Base-by-base conservation (phyloP, 768 basidiomycete genomes). In the Hemileccinum impolitum region DNA sequence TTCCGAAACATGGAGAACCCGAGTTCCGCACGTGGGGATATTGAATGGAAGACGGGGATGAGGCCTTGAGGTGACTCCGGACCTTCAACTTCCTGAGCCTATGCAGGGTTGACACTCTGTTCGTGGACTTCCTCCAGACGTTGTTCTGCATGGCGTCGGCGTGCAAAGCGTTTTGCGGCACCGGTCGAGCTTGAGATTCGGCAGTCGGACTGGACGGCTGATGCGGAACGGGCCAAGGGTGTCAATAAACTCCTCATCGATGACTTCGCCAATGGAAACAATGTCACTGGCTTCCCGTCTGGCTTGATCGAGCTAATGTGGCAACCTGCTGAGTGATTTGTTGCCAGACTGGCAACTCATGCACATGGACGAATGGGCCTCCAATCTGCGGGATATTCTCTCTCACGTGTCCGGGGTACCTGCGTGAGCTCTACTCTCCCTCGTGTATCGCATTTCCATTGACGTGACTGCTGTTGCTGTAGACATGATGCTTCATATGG, bases 341-440 rank as follows among this genome's bases (percentile, higher is more conserved):
- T 59, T 78, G 2, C 74, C 73, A 0, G 66, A 60, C 14, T 79
- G 77, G 75, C 43, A 54, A 45, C 65, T 76, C n/a, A 62, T 63
- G 55, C 65, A 76, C n/a, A 62, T 63, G 55, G 74, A 78, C 52
- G 53, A 25, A 10, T 73, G 68, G 66, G 72, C 74, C 0, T 70
- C 59, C 4, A 70, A 62, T 38, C 19, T 74, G 7, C 57, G 62
- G 4, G 73, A 75, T 50, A 61, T 68, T 2, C 52, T 74, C n/a
- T 59, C 71, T 3, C 76, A 76, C 25, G 61, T 70, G 12, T 68
- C 72, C 19, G 77, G 76, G 7, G 5, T 78, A 7, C 64, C 65
- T 2, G 56, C 68, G 73, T 74, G 31, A 38, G 54, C 21, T 4
- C 47, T 43, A 2, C 8, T 5, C 11, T 17, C 14, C 18, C 45